Evolutionary conservation across 805 yeast species (phyloP).

Genomic region (Wickerhamomyces chaumierensis): DNA sequence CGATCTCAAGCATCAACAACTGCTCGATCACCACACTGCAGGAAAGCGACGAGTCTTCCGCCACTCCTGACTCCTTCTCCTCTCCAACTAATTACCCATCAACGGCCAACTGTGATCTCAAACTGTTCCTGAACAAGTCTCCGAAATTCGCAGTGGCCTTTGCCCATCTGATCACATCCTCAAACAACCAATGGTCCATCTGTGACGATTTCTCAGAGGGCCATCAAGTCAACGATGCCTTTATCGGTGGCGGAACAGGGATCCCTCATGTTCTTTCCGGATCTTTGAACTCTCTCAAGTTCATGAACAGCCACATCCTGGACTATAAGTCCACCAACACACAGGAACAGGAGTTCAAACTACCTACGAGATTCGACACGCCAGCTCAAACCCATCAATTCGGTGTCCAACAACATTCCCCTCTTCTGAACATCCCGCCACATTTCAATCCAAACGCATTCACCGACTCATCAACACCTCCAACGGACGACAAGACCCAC

Average conservation of each 20-base stretch:
- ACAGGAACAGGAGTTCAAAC: constrained; percentile 11
- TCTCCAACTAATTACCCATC: constrained; percentile 14
- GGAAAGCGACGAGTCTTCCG: background rate
- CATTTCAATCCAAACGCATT: too few relatives aligned
- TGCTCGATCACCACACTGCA: constrained; percentile 38
- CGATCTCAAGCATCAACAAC: constrained; percentile 46
- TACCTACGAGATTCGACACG: constrained; percentile 14
- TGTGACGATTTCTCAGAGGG: constrained; percentile 82
- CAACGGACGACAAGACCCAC: background rate
- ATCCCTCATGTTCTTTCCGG: constrained; percentile 67
- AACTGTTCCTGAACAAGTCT: constrained; percentile 40
- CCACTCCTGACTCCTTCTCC: constrained; percentile 15
- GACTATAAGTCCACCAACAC: constrained; percentile 29
- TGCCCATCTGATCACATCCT: constrained; percentile 37
- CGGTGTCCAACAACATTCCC: constrained; percentile 6
- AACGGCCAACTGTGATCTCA: constrained; percentile 30
- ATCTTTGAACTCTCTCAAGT: constrained; percentile 34
- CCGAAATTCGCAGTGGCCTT: constrained; percentile 77
- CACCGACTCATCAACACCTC: background rate
- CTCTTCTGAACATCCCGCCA: too few relatives aligned
- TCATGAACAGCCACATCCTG: constrained; percentile 40
- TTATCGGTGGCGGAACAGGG: constrained; percentile 49
- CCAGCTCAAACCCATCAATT: too few relatives aligned
- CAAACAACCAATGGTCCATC: constrained; percentile 62
- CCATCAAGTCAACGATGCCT: constrained; percentile 66